Evolutionary conservation across 2,329 filamentous ascomycete genomes (phyloP).

Genomic region (Cladophialophora yegresii): DNA sequence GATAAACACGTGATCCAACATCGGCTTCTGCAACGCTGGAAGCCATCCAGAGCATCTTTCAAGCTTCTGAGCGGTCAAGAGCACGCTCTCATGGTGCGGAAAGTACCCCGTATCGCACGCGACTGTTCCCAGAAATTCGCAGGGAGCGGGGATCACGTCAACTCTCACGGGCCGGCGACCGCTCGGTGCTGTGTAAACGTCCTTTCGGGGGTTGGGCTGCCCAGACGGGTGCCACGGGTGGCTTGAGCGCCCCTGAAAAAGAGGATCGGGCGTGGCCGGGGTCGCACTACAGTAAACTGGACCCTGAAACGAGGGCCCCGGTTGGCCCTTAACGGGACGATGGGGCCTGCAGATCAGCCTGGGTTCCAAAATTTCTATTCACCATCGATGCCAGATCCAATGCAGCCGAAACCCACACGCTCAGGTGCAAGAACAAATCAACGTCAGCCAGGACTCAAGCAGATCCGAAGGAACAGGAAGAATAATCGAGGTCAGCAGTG

Average conservation of each 20-base stretch:
- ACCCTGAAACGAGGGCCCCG: constrained; percentile 4
- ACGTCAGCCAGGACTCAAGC: constrained; percentile 11
- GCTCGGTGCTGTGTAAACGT: too few relatives aligned
- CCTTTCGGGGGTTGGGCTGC: not conserved
- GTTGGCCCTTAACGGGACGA: constrained; percentile 5
- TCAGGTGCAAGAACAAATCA: constrained; percentile 9
- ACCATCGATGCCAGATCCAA: constrained; percentile 1
- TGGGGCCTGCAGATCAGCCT: constrained; percentile 14
- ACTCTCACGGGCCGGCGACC: not conserved
- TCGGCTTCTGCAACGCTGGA: not conserved
- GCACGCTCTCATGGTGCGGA: too few relatives aligned
- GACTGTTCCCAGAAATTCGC: constrained; percentile 18
- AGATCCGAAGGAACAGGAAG: constrained; percentile 8
- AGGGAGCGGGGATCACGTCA: not conserved
- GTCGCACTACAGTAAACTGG: constrained; percentile 4
- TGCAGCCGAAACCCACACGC: not conserved
- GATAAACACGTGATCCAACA: not conserved
- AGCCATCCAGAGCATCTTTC: not conserved
- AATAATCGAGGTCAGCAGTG: not conserved
- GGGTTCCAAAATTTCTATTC: constrained; percentile 10
- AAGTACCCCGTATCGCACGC: not conserved
- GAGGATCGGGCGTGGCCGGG: not conserved
- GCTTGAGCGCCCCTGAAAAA: constrained; percentile 1
- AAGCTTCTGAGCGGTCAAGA: not conserved
- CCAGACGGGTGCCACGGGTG: constrained; percentile 8